Conservation (phyloP, 2,329 filamentous ascomycete species). For the Chaetomiaceae sp. region DNA sequence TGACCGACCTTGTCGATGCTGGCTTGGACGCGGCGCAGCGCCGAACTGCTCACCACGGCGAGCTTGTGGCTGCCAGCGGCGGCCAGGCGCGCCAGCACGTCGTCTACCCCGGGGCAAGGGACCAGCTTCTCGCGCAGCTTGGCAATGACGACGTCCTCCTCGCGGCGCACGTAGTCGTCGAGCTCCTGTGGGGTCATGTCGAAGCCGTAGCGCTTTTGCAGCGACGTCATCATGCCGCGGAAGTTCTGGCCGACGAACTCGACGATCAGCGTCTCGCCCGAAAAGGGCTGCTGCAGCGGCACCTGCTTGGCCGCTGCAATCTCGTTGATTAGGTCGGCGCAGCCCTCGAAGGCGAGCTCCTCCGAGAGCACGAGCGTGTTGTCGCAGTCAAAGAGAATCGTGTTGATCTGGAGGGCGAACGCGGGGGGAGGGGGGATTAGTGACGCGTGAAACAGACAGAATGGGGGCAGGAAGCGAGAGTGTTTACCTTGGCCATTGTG, state of each 20-base stretch:
- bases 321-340: conserved; percentile 81
- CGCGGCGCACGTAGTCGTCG: conserved; percentile 65
- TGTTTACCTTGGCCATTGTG: conserved; percentile 19
- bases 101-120: conserved; percentile 63
- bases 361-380: conserved; percentile 93
- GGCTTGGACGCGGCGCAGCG: conserved; percentile 69
- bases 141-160: conserved; percentile 77
- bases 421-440: not conserved
- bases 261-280: conserved; percentile 67
- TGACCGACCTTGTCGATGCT: conserved; percentile 74
- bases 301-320: conserved; percentile 65
- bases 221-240: conserved; percentile 76
- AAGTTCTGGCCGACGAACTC: conserved; percentile 95
- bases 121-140: conserved; percentile 64
- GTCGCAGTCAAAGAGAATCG: conserved; percentile 72
- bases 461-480: not conserved
- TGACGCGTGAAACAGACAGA: not conserved
- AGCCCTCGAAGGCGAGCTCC: conserved; percentile 84
- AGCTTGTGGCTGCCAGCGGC: conserved; percentile 61
- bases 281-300: conserved; percentile 57
- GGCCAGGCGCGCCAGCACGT: conserved; percentile 58
- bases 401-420: conserved; percentile 54
- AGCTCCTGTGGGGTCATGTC: conserved; percentile 61
- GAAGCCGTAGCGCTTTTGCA: conserved; percentile 73
- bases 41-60: conserved; percentile 75